Evolutionary conservation across 192 early-diverging fungal genomes (phyloP), one percentile per base, ranked within the genome.

Genomic region (Gigaspora rosea): DNA sequence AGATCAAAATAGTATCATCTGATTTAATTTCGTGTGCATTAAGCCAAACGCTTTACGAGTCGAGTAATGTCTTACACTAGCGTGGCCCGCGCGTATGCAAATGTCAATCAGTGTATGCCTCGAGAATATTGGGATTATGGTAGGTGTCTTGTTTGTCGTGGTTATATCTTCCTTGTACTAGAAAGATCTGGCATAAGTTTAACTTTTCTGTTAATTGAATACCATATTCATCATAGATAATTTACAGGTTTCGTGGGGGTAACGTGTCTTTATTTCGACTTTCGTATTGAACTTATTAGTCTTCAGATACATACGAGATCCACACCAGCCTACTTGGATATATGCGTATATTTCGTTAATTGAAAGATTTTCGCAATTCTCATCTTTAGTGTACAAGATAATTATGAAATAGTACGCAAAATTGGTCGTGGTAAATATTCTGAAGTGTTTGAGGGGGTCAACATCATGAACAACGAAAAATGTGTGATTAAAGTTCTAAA

Each of bases 401-500:
- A 95, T 85, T 99, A 99, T 83, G 97, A 99, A 86, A 95, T 99
- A 66, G 88, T 98, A 41, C 91, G 95, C 65, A 99, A 99, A 85
- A 92, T 99, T 69, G 97, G 97, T 35, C 94, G 97, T 69, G 97
- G 97, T 63, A 99, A 99, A 85, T 99, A 99, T 89, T 96, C 95
- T 2, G 97, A 99, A 80, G 97, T 99, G 32, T 99, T 99, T 89
- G 96, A 99, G 84, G 97, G 96, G n/a, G 88, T 97, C 84, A 96
- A 96, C 84, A 86, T 95, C 32, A 86, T 88, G 71, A 97, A 93
- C 83, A 85, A 91, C 68, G 84, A 89, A 72, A 91, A 96, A 79
- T 98, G 97, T 86, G 94, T 96, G 76, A 99, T 99, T 89, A 99
- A 99, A 88, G 97, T 97, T 15, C 86, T 99, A 64, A 99, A 99